Percentiles rank a stretch among this genome's conserved stretches.
phyloP scores from a whole-genome alignment of 306 rosid genomes.

The Glycine latifolia region DNA sequence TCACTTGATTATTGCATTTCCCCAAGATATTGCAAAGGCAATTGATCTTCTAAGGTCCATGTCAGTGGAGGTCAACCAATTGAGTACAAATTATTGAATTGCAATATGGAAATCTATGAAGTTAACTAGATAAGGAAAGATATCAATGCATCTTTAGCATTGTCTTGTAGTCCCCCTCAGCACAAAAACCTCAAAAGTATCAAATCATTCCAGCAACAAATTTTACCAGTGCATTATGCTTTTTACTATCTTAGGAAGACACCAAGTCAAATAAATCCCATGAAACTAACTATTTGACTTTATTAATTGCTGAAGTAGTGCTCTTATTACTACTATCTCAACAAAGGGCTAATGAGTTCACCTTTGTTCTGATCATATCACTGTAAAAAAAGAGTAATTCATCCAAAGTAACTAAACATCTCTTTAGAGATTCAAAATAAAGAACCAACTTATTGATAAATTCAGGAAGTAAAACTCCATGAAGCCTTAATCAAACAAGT shows the following conservation, averaged over 20 bases:
- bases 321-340: slow-evolving; percentile 48
- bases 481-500: slow-evolving; percentile 58
- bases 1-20: slow-evolving; percentile 34
- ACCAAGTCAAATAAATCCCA: slow-evolving; percentile 39
- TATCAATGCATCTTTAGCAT: slow-evolving; percentile 47
- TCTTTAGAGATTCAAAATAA: slow-evolving; percentile 45
- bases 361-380: slow-evolving; percentile 48
- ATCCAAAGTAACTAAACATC: slow-evolving; percentile 49
- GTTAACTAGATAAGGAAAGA: not conserved
- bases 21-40: slow-evolving; percentile 37
- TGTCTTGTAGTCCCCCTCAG: slow-evolving; percentile 35
- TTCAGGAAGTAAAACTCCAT: slow-evolving; percentile 53
- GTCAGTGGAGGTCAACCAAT: slow-evolving; percentile 37
- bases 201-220: slow-evolving; percentile 39
- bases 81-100: slow-evolving; percentile 15
- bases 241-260: slow-evolving; percentile 39
- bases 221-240: slow-evolving; percentile 41
- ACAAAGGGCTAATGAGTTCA: slow-evolving; percentile 45
- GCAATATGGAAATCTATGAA: slow-evolving; percentile 26
- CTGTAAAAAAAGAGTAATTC: slow-evolving; percentile 40
- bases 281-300: slow-evolving; percentile 48
- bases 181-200: slow-evolving; percentile 20
- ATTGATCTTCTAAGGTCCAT: slow-evolving; percentile 36
- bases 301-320: slow-evolving; percentile 46
- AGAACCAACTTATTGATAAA: slow-evolving; percentile 60